Conservation (phyloP, 805 yeast genomes). For the Cyberlindnera saturnus region DNA sequence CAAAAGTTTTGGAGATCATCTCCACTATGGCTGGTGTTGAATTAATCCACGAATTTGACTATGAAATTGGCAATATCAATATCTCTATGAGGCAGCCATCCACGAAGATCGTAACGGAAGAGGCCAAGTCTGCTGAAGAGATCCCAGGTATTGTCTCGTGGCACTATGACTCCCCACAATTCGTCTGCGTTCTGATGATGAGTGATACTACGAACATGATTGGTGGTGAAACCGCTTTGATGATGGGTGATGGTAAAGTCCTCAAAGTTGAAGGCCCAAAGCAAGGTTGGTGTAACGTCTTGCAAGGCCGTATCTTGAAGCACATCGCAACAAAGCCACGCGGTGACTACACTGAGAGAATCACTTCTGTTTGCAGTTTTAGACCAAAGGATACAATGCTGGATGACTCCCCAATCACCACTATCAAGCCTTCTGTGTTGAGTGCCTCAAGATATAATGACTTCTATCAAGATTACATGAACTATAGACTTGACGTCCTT, state of each 20-base stretch:
- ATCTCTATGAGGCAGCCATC: constrained; percentile 34
- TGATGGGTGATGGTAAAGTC: constrained; percentile 25
- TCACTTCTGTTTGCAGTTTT: constrained; percentile 37
- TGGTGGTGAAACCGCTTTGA: constrained; percentile 55
- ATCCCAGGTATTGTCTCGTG: constrained; percentile 55
- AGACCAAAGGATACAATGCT: constrained; percentile 33
- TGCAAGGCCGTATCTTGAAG: constrained; percentile 40
- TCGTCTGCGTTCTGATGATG: constrained; percentile 59
- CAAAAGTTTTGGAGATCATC: constrained; percentile 47
- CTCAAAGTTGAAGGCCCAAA: constrained; percentile 34
- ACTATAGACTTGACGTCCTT: constrained; percentile 32
- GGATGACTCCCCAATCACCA: constrained; percentile 35
- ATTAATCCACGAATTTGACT: constrained; percentile 30
- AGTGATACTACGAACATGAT: constrained; percentile 52
- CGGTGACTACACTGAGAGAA: constrained; percentile 32
- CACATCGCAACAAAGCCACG: constrained; percentile 43
- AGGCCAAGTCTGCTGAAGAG: constrained; percentile 9
- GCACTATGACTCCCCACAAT: constrained; percentile 61
- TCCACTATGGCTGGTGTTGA: constrained; percentile 44
- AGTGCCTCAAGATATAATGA: constrained; percentile 32
- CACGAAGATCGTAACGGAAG: constrained; percentile 6
- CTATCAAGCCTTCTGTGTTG: constrained; percentile 34
- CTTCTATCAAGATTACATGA: constrained; percentile 35
- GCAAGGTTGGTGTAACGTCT: constrained; percentile 43
- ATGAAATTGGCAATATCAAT: constrained; percentile 50